phyloP scores from a whole-genome alignment of 202 grass and related monocot species.

The Cymbopogon flexuosus region DNA sequence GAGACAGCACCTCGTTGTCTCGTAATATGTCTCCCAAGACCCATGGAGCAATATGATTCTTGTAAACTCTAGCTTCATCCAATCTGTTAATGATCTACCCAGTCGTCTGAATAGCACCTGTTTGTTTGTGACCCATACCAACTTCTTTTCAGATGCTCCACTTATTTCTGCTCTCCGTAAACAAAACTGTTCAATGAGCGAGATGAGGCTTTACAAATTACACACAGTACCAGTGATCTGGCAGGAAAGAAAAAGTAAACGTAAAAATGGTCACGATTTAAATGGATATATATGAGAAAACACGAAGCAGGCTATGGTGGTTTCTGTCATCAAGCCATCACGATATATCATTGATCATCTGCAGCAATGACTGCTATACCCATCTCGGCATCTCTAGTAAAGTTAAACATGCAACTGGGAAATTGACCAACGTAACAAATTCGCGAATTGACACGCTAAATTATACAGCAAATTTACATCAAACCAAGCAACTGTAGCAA shows the following conservation, averaged over 20 bases:
- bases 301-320: neutral
- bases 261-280: neutral
- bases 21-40: constrained; percentile 6
- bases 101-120: neutral
- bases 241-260: neutral
- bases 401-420: constrained; percentile 13
- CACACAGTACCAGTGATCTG: neutral
- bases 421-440: constrained; percentile 35
- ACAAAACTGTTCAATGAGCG: neutral
- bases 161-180: neutral
- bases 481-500: constrained; percentile 11
- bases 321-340: neutral
- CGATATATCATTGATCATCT: constrained; percentile 17
- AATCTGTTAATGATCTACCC: neutral
- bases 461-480: constrained; percentile 62
- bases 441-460: neutral
- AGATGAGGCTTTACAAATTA: neutral
- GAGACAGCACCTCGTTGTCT: constrained; percentile 90
- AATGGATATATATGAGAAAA: neutral
- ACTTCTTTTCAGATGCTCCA: neutral
- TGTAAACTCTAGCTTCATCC: neutral
- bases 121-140: neutral
- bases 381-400: neutral
- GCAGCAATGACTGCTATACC: constrained; percentile 26
- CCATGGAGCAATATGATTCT: neutral